Percentiles rank a stretch among this genome's conserved stretches.
phyloP scores from a whole-genome alignment of 768 basidiomycete genomes.

The Pleurotus tuber-regium region DNA sequence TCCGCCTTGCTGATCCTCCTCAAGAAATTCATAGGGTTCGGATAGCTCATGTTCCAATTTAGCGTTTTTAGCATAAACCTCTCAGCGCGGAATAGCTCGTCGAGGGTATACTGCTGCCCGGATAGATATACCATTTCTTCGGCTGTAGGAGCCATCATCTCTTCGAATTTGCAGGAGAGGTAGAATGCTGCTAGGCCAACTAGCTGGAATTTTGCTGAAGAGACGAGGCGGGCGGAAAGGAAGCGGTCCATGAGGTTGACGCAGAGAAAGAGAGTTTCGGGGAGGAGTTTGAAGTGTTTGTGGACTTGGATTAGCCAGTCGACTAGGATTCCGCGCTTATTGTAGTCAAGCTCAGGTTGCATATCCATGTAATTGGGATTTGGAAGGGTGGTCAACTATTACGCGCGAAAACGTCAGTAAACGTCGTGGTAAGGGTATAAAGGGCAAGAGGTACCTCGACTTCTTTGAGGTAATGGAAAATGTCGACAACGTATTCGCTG shows the following conservation, averaged over 20 bases:
- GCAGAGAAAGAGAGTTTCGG: conserved; percentile 89
- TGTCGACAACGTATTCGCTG: conserved; percentile 85
- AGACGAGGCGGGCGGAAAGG: conserved; percentile 68
- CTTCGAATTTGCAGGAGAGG: conserved; percentile 89
- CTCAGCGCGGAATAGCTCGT: conserved; percentile 88
- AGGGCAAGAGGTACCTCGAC: conserved; percentile 60
- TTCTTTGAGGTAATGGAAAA: conserved; percentile 81
- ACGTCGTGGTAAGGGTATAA: background rate
- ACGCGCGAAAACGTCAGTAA: conserved; percentile 14
- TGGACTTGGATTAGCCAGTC: conserved; percentile 96
- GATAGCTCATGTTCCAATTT: conserved; percentile 82
- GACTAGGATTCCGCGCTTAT: conserved; percentile 83
- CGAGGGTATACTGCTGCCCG: conserved; percentile 71
- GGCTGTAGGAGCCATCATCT: conserved; percentile 85
- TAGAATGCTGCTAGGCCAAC: conserved; percentile 89
- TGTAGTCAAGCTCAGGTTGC: conserved; percentile 85
- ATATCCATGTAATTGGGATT: conserved; percentile 81
- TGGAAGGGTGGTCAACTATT: conserved; percentile 71
- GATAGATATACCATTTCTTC: conserved; percentile 77
- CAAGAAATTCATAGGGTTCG: conserved; percentile 88
- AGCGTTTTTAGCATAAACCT: conserved; percentile 83
- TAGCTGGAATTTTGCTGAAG: conserved; percentile 83
- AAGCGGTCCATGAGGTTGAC: conserved; percentile 84
- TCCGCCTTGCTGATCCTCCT: conserved; percentile 92
- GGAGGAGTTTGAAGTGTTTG: conserved; percentile 77